Base-by-base conservation (phyloP, 495 filamentous ascomycete genomes). In the Penicillium tannophilum region DNA sequence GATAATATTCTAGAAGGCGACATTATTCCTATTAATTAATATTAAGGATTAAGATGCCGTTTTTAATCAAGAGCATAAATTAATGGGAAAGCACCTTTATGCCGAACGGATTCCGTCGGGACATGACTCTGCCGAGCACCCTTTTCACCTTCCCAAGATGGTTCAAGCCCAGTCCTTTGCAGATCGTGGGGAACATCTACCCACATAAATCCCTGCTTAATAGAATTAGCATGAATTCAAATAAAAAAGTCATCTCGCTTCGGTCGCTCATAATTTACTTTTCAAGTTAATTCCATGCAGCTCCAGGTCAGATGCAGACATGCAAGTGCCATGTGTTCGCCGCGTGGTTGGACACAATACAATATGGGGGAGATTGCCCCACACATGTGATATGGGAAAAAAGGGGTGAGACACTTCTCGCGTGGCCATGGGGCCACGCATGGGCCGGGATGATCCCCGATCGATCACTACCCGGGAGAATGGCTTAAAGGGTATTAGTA, bases 251-350 rank as follows among this genome's bases (percentile, higher is more conserved):
- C 33, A 12, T 12, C 10, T 36, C 9, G 9, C 9, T 36, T 36
- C 33, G 10, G 28, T 28, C 28, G 28, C 28, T 28, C 28, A 28
- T 7, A 28, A 28, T 36, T 36, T 36, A 23, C 20, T 23, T 23
- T 23, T 23, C 20, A 23, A 23, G 20, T 23, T 2, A 23, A 23
- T 23, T 6, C 24, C 14, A 6, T 49, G 46, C 46, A 50, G 11
- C 28, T n/a, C 28, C 14, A 54, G 58, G 52, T 64, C 62, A 65
- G 62, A 67, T 65, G 58, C 51, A 57, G 14, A 26, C 53, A 61
- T 66, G 66, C 66, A 67, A 60, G 63, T 64, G 64, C 66, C 66
- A 69, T 69, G 64, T 67, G 66, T 67, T 66, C 60, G 60, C 54
- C 58, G 54, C 54, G 58, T 60, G 56, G 53, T 42, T 59, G 23